Evolutionary conservation across 495 filamentous ascomycete genomes (phyloP), one percentile per base, ranked within the genome.

Genomic region (Venustampulla echinocandica): DNA sequence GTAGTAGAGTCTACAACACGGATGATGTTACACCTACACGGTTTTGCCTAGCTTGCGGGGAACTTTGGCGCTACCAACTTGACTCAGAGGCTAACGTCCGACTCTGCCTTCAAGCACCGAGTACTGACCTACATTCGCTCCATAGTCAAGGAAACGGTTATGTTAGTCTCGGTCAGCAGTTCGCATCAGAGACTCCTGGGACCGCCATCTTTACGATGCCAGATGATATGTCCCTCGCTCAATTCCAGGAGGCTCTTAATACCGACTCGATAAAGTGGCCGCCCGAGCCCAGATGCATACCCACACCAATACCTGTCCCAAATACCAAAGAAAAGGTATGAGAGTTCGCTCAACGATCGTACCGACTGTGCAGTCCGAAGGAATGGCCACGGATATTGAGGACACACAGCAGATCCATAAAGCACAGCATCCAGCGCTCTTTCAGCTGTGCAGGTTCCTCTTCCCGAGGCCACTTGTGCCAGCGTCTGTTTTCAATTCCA

Each of bases 211-310:
- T 49, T 43, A 10, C 37, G 15, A 42, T 49, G 14, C 27, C 25
- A 34, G 47, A 49, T 13, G 24, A 36, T 15, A 49, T 49, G 39
- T 34, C 47, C 11, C 9, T 21, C 3, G 30, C 37, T 42, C 25
- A 49, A 28, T 49, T 49, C 39, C 17, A 49, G 25, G 47, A 35
- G 37, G 24, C 47, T 43, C 39, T 49, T 4, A 18, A 43, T 25
- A 36, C 36, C 27, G 37, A 49, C 38, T 49, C 47, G 3, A 49
- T 43, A 43, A 49, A 34, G 6, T 49, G 18, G 47, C 37, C 1
- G 47, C 47, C 39, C 23, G 19, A 22, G 37, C 44, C 14, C 47
- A 49, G 47, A 49, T 49, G 25, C 39, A 49, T 44, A 49, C 19
- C 18, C 25, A 49, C 19, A 43, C 4, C 19, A 33, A 42, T 1